phyloP scores from a whole-genome alignment of 2,329 filamentous ascomycete genomes.

The Penicillium glabrum region DNA sequence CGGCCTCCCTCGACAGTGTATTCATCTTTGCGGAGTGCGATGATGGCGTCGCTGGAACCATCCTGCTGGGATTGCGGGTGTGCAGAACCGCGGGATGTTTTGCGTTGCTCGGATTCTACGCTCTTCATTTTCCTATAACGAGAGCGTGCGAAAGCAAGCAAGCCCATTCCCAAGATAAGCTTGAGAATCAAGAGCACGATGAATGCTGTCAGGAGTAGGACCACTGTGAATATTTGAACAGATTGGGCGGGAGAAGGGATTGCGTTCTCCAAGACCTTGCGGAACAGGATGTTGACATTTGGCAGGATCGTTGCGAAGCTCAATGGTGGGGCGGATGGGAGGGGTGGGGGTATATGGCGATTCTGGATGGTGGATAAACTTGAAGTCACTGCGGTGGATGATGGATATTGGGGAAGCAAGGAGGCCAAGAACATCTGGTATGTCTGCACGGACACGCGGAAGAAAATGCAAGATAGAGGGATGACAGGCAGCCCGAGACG shows the following conservation, averaged over 20 bases:
- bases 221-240: constrained; percentile 60
- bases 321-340: constrained; percentile 64
- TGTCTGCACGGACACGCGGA: constrained; percentile 89
- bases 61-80: not conserved
- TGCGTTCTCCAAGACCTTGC: constrained; percentile 40
- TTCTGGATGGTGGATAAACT: constrained; percentile 46
- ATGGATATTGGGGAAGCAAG: constrained; percentile 72
- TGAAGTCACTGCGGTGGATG: constrained; percentile 36
- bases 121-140: constrained; percentile 80
- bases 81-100: constrained; percentile 4
- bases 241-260: constrained; percentile 44
- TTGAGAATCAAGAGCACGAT: constrained; percentile 82
- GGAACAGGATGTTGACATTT: constrained; percentile 38
- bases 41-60: not conserved
- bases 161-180: constrained; percentile 81
- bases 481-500: constrained; percentile 88
- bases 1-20: constrained; percentile 68
- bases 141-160: constrained; percentile 75
- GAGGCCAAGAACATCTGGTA: constrained; percentile 98
- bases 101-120: constrained; percentile 49
- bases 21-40: constrained; percentile 40
- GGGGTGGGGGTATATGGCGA: constrained; percentile 60
- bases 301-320: constrained; percentile 54
- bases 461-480: constrained; percentile 89
- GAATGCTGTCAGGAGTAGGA: constrained; percentile 83